phyloP scores from a whole-genome alignment of 2,329 filamentous ascomycete species.

The Aspergillus brunneoviolaceus region DNA sequence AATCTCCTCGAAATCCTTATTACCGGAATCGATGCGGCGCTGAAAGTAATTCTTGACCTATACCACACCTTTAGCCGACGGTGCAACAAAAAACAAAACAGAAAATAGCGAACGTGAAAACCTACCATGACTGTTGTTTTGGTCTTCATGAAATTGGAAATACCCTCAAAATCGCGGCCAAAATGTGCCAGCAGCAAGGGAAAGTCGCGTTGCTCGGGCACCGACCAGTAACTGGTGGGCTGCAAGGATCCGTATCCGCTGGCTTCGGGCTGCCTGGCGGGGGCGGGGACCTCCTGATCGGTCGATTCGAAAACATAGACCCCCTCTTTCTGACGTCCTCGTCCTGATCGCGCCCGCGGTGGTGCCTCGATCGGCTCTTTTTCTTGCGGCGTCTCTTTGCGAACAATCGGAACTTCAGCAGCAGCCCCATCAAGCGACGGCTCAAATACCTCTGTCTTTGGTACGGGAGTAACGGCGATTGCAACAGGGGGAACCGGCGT shows the following conservation, averaged over 20 bases:
- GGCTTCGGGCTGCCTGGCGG: conserved; percentile 27
- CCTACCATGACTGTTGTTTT: conserved; percentile 54
- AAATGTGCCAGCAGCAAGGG: conserved; percentile 47
- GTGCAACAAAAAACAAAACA: neutral
- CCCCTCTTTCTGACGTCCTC: conserved; percentile 34
- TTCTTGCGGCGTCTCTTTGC: conserved; percentile 29
- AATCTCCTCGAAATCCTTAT: conserved; percentile 46
- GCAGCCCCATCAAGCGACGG: conserved; percentile 18
- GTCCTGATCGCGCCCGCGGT: conserved; percentile 28
- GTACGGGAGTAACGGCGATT: conserved; percentile 24
- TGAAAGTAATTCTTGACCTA: conserved; percentile 53
- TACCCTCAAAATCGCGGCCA: conserved; percentile 50
- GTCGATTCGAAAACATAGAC: conserved; percentile 38
- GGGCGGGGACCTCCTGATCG: conserved; percentile 28
- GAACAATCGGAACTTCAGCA: conserved; percentile 18
- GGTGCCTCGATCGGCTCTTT: conserved; percentile 24
- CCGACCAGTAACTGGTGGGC: conserved; percentile 54
- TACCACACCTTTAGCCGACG: neutral
- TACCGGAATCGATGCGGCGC: conserved; percentile 44
- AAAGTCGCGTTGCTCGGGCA: conserved; percentile 51
- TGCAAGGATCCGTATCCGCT: conserved; percentile 40
- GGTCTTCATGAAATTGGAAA: conserved; percentile 52
- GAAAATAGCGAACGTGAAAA: neutral
- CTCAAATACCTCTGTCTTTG: conserved; percentile 29
- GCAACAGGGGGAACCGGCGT: conserved; percentile 6